A percentile compares a stretch with the other conserved stretches of the same genome.
Evolutionary conservation across 805 yeast species (phyloP).

Genomic region (Saccharomycopsis javanensis): DNA sequence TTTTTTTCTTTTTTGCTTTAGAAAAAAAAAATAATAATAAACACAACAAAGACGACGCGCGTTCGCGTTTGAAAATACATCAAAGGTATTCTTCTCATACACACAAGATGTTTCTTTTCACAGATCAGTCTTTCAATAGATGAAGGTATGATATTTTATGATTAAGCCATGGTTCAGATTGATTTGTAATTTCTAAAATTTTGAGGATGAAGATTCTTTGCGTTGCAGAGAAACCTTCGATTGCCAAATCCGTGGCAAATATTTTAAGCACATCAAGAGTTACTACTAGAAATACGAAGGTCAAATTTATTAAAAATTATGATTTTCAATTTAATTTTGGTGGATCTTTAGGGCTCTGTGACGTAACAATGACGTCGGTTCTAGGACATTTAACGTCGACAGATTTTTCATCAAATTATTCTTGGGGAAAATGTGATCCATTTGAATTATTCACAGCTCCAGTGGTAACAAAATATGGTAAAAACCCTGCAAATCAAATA

Average conservation of each 20-base stretch:
- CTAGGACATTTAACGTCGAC: constrained; percentile 68
- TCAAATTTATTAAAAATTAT: constrained; percentile 67
- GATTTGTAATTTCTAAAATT: neutral
- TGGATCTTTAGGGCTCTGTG: constrained; percentile 46
- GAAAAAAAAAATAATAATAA: too few relatives aligned
- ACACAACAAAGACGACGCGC: neutral
- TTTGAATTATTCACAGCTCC: constrained; percentile 67
- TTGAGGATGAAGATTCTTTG: constrained; percentile 63
- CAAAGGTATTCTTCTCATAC: too few relatives aligned
- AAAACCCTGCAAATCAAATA: neutral
- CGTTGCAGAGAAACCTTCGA: constrained; percentile 96
- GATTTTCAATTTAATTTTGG: constrained; percentile 65
- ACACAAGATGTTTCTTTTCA: too few relatives aligned
- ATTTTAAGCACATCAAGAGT: constrained; percentile 68
- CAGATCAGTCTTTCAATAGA: too few relatives aligned
- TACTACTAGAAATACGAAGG: constrained; percentile 37
- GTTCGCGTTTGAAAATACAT: too few relatives aligned
- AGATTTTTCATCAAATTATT: constrained; percentile 53
- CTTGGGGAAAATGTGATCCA: constrained; percentile 61
- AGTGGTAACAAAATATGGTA: constrained; percentile 28
- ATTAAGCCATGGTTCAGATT: too few relatives aligned
- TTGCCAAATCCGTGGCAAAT: constrained; percentile 72
- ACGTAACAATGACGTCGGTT: constrained; percentile 83
- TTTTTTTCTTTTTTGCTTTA: too few relatives aligned
- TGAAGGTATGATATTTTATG: too few relatives aligned